phyloP scores from a whole-genome alignment of 345 rosid genomes.

The Cardamine resedifolia region DNA sequence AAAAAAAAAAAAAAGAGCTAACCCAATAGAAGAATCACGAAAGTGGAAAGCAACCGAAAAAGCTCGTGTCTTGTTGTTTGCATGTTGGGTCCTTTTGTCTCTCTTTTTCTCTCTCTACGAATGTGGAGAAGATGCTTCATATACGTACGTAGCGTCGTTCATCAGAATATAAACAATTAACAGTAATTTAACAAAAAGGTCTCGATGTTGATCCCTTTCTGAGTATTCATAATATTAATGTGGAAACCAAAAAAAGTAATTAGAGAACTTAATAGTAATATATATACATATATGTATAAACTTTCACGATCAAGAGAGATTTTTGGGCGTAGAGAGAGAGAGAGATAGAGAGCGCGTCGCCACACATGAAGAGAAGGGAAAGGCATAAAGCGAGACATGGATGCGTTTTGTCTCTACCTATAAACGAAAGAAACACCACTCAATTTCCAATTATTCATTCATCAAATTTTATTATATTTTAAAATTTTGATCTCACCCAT shows the following conservation, averaged over 20 bases:
- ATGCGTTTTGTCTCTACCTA: conserved; percentile 39
- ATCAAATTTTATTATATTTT: neutral
- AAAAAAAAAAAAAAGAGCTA: neutral
- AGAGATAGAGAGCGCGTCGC: conserved; percentile 28
- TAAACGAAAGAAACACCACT: conserved; percentile 25
- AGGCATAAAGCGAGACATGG: conserved; percentile 24
- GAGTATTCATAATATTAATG: neutral
- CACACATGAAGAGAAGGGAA: conserved; percentile 30
- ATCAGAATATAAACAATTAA: conserved; percentile 29
- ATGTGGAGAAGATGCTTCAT: conserved; percentile 38
- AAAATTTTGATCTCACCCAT: no score
- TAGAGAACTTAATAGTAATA: conserved; percentile 4
- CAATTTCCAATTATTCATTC: conserved; percentile 26
- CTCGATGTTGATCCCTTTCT: conserved; percentile 40
- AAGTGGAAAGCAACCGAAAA: conserved; percentile 43
- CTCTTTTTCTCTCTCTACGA: conserved; percentile 31
- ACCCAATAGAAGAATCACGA: conserved; percentile 33
- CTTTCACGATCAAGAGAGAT: conserved; percentile 34
- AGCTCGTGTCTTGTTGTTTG: conserved; percentile 34
- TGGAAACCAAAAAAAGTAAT: neutral
- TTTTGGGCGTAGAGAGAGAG: conserved; percentile 28
- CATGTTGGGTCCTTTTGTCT: conserved; percentile 43
- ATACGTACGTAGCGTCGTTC: conserved; percentile 34
- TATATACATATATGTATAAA: neutral
- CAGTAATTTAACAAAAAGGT: conserved; percentile 32